A percentile compares a stretch with the other conserved stretches of the same genome.
Evolutionary conservation across 1,284 basidiomycete genomes (phyloP).

Genomic region (Cryptococcus wingfieldii): DNA sequence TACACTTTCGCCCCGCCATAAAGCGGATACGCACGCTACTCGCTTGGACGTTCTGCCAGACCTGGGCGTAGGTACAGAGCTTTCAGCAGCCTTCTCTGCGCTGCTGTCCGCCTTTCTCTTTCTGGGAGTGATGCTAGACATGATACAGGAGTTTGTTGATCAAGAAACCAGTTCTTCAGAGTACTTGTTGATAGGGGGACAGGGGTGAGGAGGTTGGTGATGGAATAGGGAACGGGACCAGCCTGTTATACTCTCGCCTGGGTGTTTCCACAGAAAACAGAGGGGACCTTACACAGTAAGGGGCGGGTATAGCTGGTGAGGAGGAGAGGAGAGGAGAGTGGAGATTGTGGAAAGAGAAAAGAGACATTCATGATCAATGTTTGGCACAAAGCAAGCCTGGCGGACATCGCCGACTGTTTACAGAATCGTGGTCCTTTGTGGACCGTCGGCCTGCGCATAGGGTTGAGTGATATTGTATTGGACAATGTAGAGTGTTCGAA

Average conservation of each 20-base stretch:
- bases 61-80: conserved; percentile 4
- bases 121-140: conserved; percentile 23
- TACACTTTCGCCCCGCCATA: not conserved
- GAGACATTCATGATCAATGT: not conserved
- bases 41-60: conserved; percentile 1
- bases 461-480: too few species aligned
- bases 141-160: not conserved
- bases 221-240: conserved; percentile 4
- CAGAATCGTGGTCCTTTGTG: too few species aligned
- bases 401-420: too few species aligned
- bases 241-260: not conserved
- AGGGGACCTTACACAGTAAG: conserved; percentile 9
- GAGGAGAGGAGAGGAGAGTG: not conserved
- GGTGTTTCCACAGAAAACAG: not conserved
- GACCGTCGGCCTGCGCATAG: too few species aligned
- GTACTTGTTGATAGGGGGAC: not conserved
- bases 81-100: conserved; percentile 1
- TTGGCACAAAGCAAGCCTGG: not conserved
- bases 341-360: not conserved
- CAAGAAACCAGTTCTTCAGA: not conserved
- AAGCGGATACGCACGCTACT: not conserved
- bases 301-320: not conserved
- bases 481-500: too few species aligned
- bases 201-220: not conserved
- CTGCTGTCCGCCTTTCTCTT: conserved; percentile 24